Base-by-base conservation (phyloP, 2,329 filamentous ascomycete species). In the Pseudopithomyces maydicus region DNA sequence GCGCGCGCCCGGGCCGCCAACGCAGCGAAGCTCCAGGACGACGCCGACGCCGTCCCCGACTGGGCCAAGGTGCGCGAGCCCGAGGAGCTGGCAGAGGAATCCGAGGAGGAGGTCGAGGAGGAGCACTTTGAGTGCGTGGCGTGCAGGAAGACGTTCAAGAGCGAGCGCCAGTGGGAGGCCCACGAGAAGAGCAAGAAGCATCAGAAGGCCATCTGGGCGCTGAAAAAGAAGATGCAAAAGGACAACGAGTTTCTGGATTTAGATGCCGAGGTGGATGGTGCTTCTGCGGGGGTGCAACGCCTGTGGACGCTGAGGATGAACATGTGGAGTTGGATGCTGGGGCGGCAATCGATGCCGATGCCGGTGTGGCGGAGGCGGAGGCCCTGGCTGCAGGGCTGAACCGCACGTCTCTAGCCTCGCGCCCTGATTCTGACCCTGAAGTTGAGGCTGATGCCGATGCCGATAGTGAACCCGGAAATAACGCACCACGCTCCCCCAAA, bases 111-210 rank as follows among this genome's bases (percentile, higher is more conserved):
- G 51, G 70, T 74, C 17, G 79, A 79, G 56, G 77, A 81, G 53
- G 74, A 87, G 55, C 79, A 83, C 41, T 86, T 82, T 58, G 85
- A 88, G 63, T 89, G 86, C 62, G 83, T 88, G 33, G 84, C 84
- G 6, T 89, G 86, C 68, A 78, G 82, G 58, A 89, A 89, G 73
- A 82, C 71, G 1, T 95, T 94, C 75, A 90, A 97, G 77, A 98
- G 93, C 69, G 90, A 96, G 72, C 92, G 92, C 63, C 94, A 98
- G 71, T 92, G 90, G 61, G 88, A 96, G 68, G 89, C 90, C 2
- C 95, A 99, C 69, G 93, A 97, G 78, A 92, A 90, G 78, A 98
- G 94, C 81, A 99, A 97, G 75, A 99, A 98, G 77, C 95, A 99
- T 69, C 77, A 88, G 59, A 98, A 97, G 73, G 89, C 92, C 2